Percentiles rank a stretch among this genome's conserved stretches.
Evolutionary conservation across 2,329 filamentous ascomycete species (phyloP).

Genomic region (Colletotrichum zoysiae): DNA sequence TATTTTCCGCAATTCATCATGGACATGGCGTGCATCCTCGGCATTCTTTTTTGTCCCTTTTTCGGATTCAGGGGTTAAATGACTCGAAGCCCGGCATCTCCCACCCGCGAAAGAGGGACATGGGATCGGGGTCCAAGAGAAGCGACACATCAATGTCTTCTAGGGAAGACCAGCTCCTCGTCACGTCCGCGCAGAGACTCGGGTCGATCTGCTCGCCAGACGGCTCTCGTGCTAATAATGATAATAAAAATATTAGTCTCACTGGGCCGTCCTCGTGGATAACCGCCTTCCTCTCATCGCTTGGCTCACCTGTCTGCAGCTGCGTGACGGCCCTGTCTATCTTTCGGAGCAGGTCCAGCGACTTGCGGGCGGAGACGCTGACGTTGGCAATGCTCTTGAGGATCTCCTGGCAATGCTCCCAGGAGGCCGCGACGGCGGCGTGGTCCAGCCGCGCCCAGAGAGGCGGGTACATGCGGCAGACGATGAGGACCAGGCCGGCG

Average conservation of each 20-base stretch:
- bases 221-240: background rate
- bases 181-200: background rate
- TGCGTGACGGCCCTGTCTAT: slow-evolving; percentile 8
- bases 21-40: background rate
- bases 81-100: slow-evolving; percentile 2
- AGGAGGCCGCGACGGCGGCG: background rate
- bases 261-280: background rate
- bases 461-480: slow-evolving; percentile 6
- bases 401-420: slow-evolving; percentile 6
- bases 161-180: background rate
- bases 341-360: slow-evolving; percentile 20
- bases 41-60: background rate
- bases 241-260: background rate
- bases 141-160: slow-evolving; percentile 11
- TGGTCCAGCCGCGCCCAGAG: slow-evolving; percentile 10
- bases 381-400: background rate
- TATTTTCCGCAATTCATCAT: background rate
- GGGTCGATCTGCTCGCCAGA: background rate
- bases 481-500: slow-evolving; percentile 9
- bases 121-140: background rate
- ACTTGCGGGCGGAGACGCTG: slow-evolving; percentile 10
- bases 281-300: background rate
- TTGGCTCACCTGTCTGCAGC: background rate
- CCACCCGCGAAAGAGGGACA: slow-evolving; percentile 16
- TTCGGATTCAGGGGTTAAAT: background rate